These are phyloP conservation scores for Fraxinus pennsylvanica DNA, from an alignment of 257 asterid species.

Conservation along the genomic window DNA sequence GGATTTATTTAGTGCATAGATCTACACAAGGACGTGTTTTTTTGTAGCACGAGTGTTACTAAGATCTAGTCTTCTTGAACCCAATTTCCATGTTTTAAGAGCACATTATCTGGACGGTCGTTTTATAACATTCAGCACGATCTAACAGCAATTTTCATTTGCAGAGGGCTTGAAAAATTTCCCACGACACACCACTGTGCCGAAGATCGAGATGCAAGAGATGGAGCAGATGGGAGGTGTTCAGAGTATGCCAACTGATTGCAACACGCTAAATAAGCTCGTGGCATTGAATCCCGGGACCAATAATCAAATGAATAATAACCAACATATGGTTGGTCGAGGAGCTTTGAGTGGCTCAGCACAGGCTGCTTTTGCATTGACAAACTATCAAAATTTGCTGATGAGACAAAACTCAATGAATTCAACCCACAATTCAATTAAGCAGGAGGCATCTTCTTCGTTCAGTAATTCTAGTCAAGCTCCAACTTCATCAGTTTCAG, in stretches of 20 bases:
- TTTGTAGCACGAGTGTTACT: neutral
- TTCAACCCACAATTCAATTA: conserved; percentile 43
- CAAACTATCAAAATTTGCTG: conserved; percentile 71
- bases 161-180: conserved; percentile 82
- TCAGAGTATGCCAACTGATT: conserved; percentile 58
- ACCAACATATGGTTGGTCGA: conserved; percentile 52
- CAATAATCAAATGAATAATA: conserved; percentile 46
- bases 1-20: neutral
- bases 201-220: conserved; percentile 61
- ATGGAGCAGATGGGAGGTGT: conserved; percentile 55
- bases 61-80: neutral
- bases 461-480: conserved; percentile 43
- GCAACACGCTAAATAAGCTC: conserved; percentile 55
- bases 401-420: conserved; percentile 78
- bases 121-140: neutral
- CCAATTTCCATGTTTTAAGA: neutral
- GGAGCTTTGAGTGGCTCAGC: conserved; percentile 68
- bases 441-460: conserved; percentile 62
- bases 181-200: conserved; percentile 50
- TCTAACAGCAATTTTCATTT: conserved; percentile 16
- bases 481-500: conserved; percentile 45
- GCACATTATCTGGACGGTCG: neutral
- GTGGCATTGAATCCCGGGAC: conserved; percentile 63
- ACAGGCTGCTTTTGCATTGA: conserved; percentile 65
- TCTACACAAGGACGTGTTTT: neutral